These are phyloP conservation scores for Trypanosoma boissoni DNA, from an alignment of 208 protist genomes.

Conservation along the genomic window DNA sequence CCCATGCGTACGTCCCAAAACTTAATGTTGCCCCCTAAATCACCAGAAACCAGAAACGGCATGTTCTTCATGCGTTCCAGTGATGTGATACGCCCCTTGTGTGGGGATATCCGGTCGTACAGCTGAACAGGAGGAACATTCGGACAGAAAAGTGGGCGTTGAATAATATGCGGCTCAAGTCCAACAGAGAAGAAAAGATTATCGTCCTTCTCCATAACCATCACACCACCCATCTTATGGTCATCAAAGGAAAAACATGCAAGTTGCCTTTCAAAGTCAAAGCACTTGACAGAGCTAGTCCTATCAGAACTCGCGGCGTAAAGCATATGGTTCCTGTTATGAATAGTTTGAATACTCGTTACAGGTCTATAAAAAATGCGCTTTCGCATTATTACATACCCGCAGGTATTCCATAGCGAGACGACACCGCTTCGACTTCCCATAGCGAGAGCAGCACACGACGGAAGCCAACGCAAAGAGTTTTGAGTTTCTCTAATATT, in stretches of 20 bases:
- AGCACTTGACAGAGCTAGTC: constrained; percentile 39
- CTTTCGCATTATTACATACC: constrained; percentile 25
- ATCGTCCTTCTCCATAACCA: constrained; percentile 32
- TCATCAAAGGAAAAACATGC: constrained; percentile 44
- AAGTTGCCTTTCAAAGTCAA: constrained; percentile 42
- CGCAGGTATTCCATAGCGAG: constrained; percentile 39
- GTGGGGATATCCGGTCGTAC: constrained; percentile 36
- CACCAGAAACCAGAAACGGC: constrained; percentile 43
- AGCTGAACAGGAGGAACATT: constrained; percentile 28
- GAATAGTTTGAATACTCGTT: too few species aligned
- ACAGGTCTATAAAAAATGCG: constrained; percentile 30
- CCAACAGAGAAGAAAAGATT: constrained; percentile 44
- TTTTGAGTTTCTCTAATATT: constrained; percentile 42
- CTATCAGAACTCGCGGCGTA: constrained; percentile 43
- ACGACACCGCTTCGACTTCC: constrained; percentile 48
- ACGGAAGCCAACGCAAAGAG: constrained; percentile 29
- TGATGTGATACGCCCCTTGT: constrained; percentile 34
- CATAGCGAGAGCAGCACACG: constrained; percentile 34
- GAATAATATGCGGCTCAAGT: constrained; percentile 46
- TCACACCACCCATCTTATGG: constrained; percentile 39
- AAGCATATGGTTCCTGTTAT: constrained; percentile 16
- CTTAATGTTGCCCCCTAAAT: constrained; percentile 44
- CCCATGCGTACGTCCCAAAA: constrained; percentile 60
- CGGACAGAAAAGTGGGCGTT: constrained; percentile 30
- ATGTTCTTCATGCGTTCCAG: constrained; percentile 27